Evolutionary conservation across 805 yeast genomes (phyloP).

Genomic region (Yamadazyma sp.): DNA sequence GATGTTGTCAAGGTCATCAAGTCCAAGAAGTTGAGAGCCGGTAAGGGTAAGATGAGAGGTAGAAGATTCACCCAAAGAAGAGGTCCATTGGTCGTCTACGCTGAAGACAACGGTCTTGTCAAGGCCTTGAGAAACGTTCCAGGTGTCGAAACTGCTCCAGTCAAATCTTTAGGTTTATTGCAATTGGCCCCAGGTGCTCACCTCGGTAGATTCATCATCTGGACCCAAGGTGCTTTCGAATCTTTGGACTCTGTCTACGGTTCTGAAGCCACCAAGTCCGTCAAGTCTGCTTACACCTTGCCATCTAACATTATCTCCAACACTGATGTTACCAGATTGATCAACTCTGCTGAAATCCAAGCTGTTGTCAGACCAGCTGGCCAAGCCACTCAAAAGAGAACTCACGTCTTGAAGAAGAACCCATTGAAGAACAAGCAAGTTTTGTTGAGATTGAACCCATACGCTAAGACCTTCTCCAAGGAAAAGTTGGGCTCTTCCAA

Average conservation of each 20-base stretch:
- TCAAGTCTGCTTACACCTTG: slow-evolving; percentile 86
- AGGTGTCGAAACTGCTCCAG: slow-evolving; percentile 98
- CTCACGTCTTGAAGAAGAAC: slow-evolving; percentile 97
- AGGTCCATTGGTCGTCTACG: slow-evolving; percentile 99
- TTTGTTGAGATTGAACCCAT: slow-evolving; percentile 97
- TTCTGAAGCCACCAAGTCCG: slow-evolving; percentile 78
- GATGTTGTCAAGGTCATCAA: slow-evolving; percentile 97
- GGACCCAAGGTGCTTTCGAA: slow-evolving; percentile 99
- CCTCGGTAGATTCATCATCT: slow-evolving; percentile 98
- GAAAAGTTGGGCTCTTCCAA: slow-evolving; percentile 85
- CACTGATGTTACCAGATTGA: slow-evolving; percentile 95
- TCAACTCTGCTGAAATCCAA: slow-evolving; percentile 99
- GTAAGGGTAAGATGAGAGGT: slow-evolving; percentile 99
- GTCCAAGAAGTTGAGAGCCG: slow-evolving; percentile 99
- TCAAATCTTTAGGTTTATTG: slow-evolving; percentile 87
- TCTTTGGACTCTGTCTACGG: slow-evolving; percentile 97
- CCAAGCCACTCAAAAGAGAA: slow-evolving; percentile 88
- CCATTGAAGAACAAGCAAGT: slow-evolving; percentile 96
- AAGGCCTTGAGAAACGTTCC: slow-evolving; percentile 99
- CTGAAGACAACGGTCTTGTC: slow-evolving; percentile 95
- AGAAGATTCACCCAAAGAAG: slow-evolving; percentile 99
- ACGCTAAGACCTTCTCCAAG: slow-evolving; percentile 95
- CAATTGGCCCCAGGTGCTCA: slow-evolving; percentile 99
- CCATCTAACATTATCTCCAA: slow-evolving; percentile 93
- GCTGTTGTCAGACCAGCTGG: slow-evolving; percentile 96